Evolutionary conservation across 352 stramenopile genomes (phyloP).

Genomic region (Globisporangium orthogonon): DNA sequence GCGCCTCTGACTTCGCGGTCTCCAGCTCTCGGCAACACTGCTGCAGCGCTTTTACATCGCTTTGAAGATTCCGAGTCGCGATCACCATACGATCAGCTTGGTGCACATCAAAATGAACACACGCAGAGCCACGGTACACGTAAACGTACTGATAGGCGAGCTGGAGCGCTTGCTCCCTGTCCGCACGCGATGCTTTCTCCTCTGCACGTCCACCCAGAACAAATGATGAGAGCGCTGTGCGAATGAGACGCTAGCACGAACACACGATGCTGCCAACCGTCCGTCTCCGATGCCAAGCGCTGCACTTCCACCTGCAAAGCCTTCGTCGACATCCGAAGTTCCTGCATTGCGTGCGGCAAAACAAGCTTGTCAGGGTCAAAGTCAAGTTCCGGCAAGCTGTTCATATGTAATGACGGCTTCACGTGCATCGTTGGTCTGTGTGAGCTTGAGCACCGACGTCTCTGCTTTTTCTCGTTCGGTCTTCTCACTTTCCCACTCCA

Average conservation of each 20-base stretch:
- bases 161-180: conserved; percentile 22
- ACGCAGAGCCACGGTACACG: background rate
- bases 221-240: too few species aligned
- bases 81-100: background rate
- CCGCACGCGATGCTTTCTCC: conserved; percentile 16
- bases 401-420: background rate
- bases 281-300: conserved; percentile 23
- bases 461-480: conserved; percentile 37
- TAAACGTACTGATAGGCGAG: conserved; percentile 19
- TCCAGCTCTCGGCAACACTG: conserved; percentile 31
- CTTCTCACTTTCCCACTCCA: conserved; percentile 47
- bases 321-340: conserved; percentile 26
- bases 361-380: background rate
- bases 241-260: background rate
- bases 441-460: conserved; percentile 21
- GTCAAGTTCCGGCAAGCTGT: too few species aligned
- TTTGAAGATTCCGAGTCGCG: background rate
- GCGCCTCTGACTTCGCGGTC: conserved; percentile 21
- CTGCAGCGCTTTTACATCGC: conserved; percentile 30
- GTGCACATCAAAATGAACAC: background rate
- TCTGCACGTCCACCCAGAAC: conserved; percentile 9
- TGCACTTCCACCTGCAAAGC: conserved; percentile 29
- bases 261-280: conserved; percentile 13
- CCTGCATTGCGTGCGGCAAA: conserved; percentile 12
- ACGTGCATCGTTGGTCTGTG: conserved; percentile 28